Conservation (phyloP, 306 rosid species). For the Mimosa pudica region DNA sequence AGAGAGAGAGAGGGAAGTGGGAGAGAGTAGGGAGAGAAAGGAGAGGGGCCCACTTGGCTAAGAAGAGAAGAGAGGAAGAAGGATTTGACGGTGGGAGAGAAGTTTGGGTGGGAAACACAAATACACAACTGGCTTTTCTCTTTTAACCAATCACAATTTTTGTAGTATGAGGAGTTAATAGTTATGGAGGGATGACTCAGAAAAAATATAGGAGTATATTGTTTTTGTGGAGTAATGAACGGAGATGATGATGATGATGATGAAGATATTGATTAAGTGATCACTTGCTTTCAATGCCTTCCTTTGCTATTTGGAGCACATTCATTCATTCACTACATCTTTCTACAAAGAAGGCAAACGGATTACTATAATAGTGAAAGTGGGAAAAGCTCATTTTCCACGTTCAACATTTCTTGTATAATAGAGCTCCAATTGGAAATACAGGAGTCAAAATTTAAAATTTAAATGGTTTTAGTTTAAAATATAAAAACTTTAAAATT, state of each 20-base stretch:
- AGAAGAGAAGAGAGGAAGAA: slow-evolving; percentile 31
- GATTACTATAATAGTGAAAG: slow-evolving; percentile 17
- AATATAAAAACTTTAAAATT: too few relatives aligned
- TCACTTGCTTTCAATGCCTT: slow-evolving; percentile 22
- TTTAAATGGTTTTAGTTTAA: too few relatives aligned
- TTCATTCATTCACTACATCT: slow-evolving; percentile 28
- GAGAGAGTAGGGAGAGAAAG: slow-evolving; percentile 66
- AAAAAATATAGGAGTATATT: slow-evolving; percentile 1
- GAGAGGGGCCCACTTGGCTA: slow-evolving; percentile 76
- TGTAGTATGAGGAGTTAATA: not conserved
- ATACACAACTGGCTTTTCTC: slow-evolving; percentile 46
- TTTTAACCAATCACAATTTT: slow-evolving; percentile 10
- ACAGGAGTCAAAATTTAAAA: too few relatives aligned
- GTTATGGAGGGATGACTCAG: slow-evolving; percentile 38
- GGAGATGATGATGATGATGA: slow-evolving; percentile 28
- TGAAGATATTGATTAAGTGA: too few relatives aligned
- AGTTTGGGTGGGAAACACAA: slow-evolving; percentile 74
- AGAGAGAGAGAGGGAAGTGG: slow-evolving; percentile 62
- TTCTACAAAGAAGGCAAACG: slow-evolving; percentile 41
- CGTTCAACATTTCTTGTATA: slow-evolving; percentile 17
- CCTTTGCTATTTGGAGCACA: slow-evolving; percentile 48
- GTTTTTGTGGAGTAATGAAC: not conserved
- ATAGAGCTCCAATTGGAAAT: too few relatives aligned
- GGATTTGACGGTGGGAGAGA: slow-evolving; percentile 55
- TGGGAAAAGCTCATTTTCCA: slow-evolving; percentile 36